These are phyloP conservation scores for Lunularia cruciata DNA, from an alignment of 225 moss, liverwort and hornwort genomes.

Conservation along the genomic window DNA sequence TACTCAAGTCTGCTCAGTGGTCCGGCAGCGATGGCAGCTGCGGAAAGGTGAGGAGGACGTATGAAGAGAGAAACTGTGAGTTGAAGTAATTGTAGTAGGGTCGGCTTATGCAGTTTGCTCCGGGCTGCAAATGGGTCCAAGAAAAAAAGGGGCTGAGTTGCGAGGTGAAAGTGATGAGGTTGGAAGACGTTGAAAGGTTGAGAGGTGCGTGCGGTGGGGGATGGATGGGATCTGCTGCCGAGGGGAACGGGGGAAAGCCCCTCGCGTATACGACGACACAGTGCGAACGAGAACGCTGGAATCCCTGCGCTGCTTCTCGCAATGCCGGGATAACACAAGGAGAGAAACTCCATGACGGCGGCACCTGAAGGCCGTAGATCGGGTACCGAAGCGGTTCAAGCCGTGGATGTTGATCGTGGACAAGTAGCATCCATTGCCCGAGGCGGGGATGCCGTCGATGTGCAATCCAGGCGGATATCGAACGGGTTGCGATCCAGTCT, in stretches of 20 bases:
- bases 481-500: conserved; percentile 8
- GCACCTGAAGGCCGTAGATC: conserved; percentile 13
- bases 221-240: neutral
- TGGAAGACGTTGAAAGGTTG: neutral
- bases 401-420: conserved; percentile 24
- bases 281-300: neutral
- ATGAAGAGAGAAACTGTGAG: no score
- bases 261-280: no score
- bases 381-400: neutral
- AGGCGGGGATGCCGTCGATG: conserved; percentile 1
- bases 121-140: no score
- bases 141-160: no score
- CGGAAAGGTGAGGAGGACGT: no score
- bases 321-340: conserved; percentile 4
- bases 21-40: no score
- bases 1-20: no score
- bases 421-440: neutral
- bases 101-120: no score
- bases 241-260: neutral
- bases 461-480: conserved; percentile 21
- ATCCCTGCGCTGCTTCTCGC: no score
- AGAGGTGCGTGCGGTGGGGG: conserved; percentile 9
- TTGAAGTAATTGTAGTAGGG: no score
- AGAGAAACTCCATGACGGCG: conserved; percentile 22
- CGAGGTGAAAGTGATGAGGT: neutral